A percentile compares a stretch with the other conserved stretches of the same genome.
phyloP scores from a whole-genome alignment of 73 alveolate genomes.

The Paramecium sonneborni region DNA sequence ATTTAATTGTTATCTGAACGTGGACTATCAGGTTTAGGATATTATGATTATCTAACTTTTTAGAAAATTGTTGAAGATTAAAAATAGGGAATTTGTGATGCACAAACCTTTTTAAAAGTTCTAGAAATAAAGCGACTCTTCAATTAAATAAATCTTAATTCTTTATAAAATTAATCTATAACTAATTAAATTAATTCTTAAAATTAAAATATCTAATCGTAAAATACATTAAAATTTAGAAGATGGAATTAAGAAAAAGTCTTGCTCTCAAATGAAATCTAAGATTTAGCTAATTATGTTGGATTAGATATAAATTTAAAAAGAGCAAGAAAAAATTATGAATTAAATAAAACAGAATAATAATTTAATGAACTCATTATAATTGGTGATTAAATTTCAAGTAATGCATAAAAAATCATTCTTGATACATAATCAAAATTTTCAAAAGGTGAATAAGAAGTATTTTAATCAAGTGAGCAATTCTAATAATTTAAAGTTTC shows the following conservation, averaged over 20 bases:
- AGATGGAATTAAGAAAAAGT: constrained; percentile 24
- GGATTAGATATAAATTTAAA: constrained; percentile 2
- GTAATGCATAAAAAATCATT: background rate
- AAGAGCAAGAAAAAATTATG: background rate
- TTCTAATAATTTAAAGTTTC: no score
- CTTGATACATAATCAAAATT: background rate
- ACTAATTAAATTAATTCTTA: background rate
- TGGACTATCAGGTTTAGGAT: background rate
- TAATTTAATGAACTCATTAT: background rate
- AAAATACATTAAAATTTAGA: background rate
- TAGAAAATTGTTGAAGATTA: background rate
- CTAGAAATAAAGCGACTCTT: background rate
- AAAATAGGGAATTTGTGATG: background rate
- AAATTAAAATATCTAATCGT: background rate
- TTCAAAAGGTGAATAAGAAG: background rate
- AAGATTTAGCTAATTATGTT: background rate
- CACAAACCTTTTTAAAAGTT: background rate
- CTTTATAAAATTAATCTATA: background rate
- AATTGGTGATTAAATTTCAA: constrained; percentile 6
- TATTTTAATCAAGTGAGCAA: background rate
- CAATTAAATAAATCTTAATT: background rate
- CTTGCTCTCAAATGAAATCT: background rate
- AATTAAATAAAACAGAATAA: background rate
- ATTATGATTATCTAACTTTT: background rate
- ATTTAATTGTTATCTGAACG: background rate